Evolutionary conservation across 257 asterid genomes (phyloP), one percentile per base, ranked within the genome.

Genomic region (Mentha longifolia): DNA sequence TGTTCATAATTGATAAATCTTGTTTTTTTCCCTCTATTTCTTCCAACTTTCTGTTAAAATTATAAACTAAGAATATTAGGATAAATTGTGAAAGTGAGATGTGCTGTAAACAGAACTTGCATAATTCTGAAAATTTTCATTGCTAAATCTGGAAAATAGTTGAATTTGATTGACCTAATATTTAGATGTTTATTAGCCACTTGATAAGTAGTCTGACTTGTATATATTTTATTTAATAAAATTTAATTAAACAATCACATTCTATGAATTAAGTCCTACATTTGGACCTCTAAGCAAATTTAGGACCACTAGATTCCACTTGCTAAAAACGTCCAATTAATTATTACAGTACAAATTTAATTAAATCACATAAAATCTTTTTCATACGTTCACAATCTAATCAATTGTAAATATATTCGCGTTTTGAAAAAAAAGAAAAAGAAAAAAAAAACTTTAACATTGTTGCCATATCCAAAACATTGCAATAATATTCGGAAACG

Each of bases 91-190:
- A 6, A 33, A 33, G 6, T 33, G 37, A 33, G 37, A 33, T 33
- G 37, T 33, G 37, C 37, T 1, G 1, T 33, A 33, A 33, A 33
- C 6, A 33, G 37, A 0, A 33, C 37, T 33, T 33, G 37, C 37
- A 33, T 33, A 33, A 3, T 33, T 33, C 37, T 33, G 2, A 37
- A 37, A 7, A 16, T 2, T n/a, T 15, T 49, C 56, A 49, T 3
- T 4, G 55, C 25, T 10, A 7, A 41, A 41, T 41, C 0, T 41
- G 6, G 46, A 3, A 41, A 41, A 7, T 11, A 7, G 33, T 71
- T 61, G 69, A 31, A 71, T 47, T 25, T 2, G 9, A 19, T 71
- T 71, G 62, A 61, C 70, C 7, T 31, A 71, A 43, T 28, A 30
- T 6, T 3, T 50, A 13, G 10, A 28, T 45, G 5, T 25, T 11